phyloP scores from a whole-genome alignment of 441 rosid species.

The Aquilaria agallochum region DNA sequence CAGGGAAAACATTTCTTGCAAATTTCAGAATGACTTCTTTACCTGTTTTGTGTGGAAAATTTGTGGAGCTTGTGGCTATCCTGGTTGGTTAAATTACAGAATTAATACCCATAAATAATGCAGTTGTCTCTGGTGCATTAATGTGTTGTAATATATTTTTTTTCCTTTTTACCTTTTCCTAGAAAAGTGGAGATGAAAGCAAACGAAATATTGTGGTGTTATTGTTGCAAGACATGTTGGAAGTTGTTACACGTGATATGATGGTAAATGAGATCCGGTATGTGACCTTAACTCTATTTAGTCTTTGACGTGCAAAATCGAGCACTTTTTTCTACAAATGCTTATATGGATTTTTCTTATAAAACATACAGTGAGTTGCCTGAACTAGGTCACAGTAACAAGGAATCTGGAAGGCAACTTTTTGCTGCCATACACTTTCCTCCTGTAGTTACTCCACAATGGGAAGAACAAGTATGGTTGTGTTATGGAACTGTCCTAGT shows the following conservation, averaged over 20 bases:
- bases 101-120: background rate
- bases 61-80: conserved; percentile 85
- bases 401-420: conserved; percentile 84
- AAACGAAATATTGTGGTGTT: conserved; percentile 71
- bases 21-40: conserved; percentile 82
- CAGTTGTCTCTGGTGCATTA: background rate
- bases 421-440: conserved; percentile 86
- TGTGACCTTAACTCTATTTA: conserved; percentile 29
- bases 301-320: background rate
- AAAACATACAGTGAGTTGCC: conserved; percentile 56
- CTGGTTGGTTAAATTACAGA: conserved; percentile 48
- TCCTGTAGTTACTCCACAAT: conserved; percentile 67
- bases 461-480: conserved; percentile 83
- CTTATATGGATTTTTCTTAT: conserved; percentile 4
- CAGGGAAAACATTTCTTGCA: conserved; percentile 68
- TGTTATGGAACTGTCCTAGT: background rate
- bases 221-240: conserved; percentile 88
- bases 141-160: background rate
- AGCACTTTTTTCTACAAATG: conserved; percentile 12
- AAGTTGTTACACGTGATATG: conserved; percentile 89
- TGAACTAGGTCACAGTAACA: conserved; percentile 77
- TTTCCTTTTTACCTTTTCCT: conserved; percentile 22
- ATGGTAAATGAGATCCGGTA: conserved; percentile 91
- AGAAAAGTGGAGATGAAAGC: conserved; percentile 82
- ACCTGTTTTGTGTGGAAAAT: conserved; percentile 65